Evolutionary conservation across 75 land plant genomes (phyloP), one percentile per base, ranked within the genome.

Genomic region (Selaginella tamariscina): DNA sequence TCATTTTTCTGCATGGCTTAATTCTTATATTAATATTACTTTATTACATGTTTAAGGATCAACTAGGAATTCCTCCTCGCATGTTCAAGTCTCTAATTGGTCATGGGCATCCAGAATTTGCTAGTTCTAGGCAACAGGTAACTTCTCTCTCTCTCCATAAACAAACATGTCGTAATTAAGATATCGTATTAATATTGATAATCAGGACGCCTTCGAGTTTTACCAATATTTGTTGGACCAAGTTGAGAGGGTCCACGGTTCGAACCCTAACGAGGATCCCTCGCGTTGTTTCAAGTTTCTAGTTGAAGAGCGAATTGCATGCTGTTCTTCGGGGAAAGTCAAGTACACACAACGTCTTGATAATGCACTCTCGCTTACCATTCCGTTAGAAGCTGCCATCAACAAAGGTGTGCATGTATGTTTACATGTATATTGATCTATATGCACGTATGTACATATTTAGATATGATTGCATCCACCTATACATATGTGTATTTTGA

Each of bases 41-140:
- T 26, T 71, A 32, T 13, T 67, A 24, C 63, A 9, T 72, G 29
- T 74, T 84, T 0, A 75, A 95, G 97, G 83, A 77, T 29, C 99
- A 91, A 56, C 86, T 82, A 39, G 99, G 99, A 1, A 91, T 95
- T 23, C 82, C 87, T 0, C 99, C 99, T 70, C 86, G 88, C 2
- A 95, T 95, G 97, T 95, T 95, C 76, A 95, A 95, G 76, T 62
- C 89, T 33, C 84, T 95, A 64, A 88, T 95, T 78, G 99, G 97
- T 31, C 80, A 85, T 44, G 90, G 83, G 33, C 97, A 95, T 75
- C 89, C 99, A 66, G 99, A 95, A 67, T 95, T 95, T 80, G 82
- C 94, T 55, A 82, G 82, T 32, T 80, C 87, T 80, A 93, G 99
- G 32, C 99, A 95, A 32, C 99, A 91, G 97, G 98, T 94, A 78